These are phyloP conservation scores for Fusarium nematophilum DNA, from an alignment of 2,329 filamentous ascomycete genomes.

Conservation along the genomic window DNA sequence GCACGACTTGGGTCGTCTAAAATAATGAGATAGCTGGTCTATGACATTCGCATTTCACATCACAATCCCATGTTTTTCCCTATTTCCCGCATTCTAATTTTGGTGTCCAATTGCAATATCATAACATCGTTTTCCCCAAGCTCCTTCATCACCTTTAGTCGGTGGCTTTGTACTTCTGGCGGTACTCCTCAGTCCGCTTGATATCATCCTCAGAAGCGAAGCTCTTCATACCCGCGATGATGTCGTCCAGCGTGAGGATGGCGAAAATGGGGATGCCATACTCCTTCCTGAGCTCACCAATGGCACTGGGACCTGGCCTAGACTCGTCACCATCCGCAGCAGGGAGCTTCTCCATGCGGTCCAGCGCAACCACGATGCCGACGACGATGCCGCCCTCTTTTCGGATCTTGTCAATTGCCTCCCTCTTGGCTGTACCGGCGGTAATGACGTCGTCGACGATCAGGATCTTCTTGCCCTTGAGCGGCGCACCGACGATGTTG, in stretches of 20 bases:
- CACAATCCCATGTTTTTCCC: constrained; percentile 2
- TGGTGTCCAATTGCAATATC: constrained; percentile 18
- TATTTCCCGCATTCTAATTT: constrained; percentile 8
- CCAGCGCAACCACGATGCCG: constrained; percentile 88
- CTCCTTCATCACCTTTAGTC: constrained; percentile 54
- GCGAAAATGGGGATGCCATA: constrained; percentile 85
- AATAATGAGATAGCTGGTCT: constrained; percentile 39
- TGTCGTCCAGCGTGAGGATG: constrained; percentile 86
- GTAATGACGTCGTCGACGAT: constrained; percentile 98
- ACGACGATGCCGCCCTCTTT: constrained; percentile 86
- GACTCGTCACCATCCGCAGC: constrained; percentile 72
- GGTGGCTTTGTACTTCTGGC: constrained; percentile 70
- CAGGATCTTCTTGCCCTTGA: constrained; percentile 86
- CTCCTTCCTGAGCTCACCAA: constrained; percentile 86
- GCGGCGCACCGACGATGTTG: constrained; percentile 85
- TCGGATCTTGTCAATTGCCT: constrained; percentile 90
- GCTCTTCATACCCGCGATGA: constrained; percentile 75
- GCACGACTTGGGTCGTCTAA: constrained; percentile 18
- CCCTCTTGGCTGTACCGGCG: constrained; percentile 91
- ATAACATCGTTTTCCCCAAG: constrained; percentile 9
- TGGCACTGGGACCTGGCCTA: constrained; percentile 79
- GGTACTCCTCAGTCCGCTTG: constrained; percentile 78
- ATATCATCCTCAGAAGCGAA: constrained; percentile 72
- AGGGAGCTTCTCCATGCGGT: constrained; percentile 86
- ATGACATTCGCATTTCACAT: constrained; percentile 19